Evolutionary conservation across 1,284 basidiomycete genomes (phyloP), one percentile per base, ranked within the genome.

Genomic region (Malassezia globosa): DNA sequence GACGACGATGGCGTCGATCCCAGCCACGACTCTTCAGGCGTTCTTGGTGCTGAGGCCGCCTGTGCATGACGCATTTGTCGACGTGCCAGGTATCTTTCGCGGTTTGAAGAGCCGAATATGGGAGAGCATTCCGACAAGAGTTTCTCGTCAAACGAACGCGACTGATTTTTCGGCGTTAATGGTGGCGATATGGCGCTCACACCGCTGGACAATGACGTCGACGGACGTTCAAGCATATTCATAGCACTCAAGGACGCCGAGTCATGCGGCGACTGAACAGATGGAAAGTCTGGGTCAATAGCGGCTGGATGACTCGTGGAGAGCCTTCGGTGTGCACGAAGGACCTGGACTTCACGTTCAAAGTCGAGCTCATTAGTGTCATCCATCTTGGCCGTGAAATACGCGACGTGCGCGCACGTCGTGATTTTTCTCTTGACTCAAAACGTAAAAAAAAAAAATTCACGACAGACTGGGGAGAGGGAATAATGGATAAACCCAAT

Each of bases 231-330:
- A 2, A 31, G 29, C 11, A 16, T 11, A 16, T 11, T 11, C 3
- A 31, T 3, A 4, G 22, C 22, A 16, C 33, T 22, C 13, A 34
- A 10, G 21, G 31, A 23, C 2, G 33, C 13, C 34, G 22, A 37
- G 18, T 37, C 13, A 14, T 2, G 24, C 42, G 23, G 11, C 18
- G 21, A 16, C 18, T 40, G 63, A 7, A 66, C 42, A 23, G 66
- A 62, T 5, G 68, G 66, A 18, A 70, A 59, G 46, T 70, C 68
- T 0, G 66, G 66, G 43, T 70, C 68, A 33, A 69, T 50, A n/a
- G 65, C 46, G 21, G 61, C 59, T 22, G 63, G 53, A 23, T 67
- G 41, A 16, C 27, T 65, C 43, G 64, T 62, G 1, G 66, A 69
- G 19, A 60, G 57, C 24, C 68, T 53, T 31, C 68, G 58, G 49